These are phyloP conservation scores for Sugiyamaella boreocaroliniensis DNA, from an alignment of 805 yeast genomes.

Conservation along the genomic window DNA sequence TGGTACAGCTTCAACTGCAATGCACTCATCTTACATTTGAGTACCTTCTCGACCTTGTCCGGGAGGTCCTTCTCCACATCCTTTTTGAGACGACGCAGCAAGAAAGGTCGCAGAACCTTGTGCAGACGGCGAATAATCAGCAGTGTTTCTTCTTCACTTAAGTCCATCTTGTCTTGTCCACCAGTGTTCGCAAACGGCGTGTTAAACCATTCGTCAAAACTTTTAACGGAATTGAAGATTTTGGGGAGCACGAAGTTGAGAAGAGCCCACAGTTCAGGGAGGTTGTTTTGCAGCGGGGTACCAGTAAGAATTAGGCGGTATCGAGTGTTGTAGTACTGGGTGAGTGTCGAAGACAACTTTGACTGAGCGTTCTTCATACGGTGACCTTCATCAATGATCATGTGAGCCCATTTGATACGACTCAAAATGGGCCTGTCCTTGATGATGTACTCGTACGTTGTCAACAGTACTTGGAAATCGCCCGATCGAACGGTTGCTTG, in stretches of 20 bases:
- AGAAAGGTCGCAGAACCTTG: slow-evolving; percentile 89
- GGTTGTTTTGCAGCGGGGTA: slow-evolving; percentile 90
- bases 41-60: slow-evolving; percentile 87
- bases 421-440: slow-evolving; percentile 78
- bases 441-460: slow-evolving; percentile 91
- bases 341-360: slow-evolving; percentile 76
- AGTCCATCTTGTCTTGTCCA: slow-evolving; percentile 84
- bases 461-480: slow-evolving; percentile 81
- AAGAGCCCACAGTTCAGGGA: slow-evolving; percentile 96
- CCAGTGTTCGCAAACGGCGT: slow-evolving; percentile 98
- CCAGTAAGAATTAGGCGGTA: slow-evolving; percentile 91
- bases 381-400: slow-evolving; percentile 98
- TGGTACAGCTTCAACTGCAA: slow-evolving; percentile 77
- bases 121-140: slow-evolving; percentile 92
- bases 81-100: slow-evolving; percentile 88
- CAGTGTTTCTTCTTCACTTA: slow-evolving; percentile 92
- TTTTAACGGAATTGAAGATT: slow-evolving; percentile 91
- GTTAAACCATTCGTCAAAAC: slow-evolving; percentile 98
- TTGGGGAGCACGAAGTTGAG: slow-evolving; percentile 91
- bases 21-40: slow-evolving; percentile 88
- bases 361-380: slow-evolving; percentile 93
- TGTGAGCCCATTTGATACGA: slow-evolving; percentile 86
- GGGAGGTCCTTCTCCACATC: slow-evolving; percentile 97
- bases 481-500: slow-evolving; percentile 65
- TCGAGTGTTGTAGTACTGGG: slow-evolving; percentile 75